phyloP scores from a whole-genome alignment of 176 grass and related monocot species.

The Triticum aestivum region DNA sequence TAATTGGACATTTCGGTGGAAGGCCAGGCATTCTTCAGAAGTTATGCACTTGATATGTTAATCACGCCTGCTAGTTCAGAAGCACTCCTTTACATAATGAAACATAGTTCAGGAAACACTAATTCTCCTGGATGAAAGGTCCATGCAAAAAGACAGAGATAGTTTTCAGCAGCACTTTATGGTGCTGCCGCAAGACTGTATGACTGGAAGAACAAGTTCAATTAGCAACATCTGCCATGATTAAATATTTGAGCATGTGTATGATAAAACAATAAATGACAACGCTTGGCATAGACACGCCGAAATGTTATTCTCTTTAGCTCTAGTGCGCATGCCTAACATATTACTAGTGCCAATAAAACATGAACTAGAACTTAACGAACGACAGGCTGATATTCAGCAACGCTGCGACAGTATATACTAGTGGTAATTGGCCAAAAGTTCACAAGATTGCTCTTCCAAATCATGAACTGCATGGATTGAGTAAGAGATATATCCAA shows the following conservation, averaged over 20 bases:
- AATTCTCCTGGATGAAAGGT: neutral
- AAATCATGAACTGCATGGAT: neutral
- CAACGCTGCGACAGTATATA: neutral
- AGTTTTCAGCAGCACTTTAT: neutral
- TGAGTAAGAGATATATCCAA: neutral
- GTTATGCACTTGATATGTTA: neutral
- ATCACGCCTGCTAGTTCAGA: neutral
- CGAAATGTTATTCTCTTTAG: neutral
- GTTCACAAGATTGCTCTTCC: neutral
- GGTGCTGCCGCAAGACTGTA: neutral
- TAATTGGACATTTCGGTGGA: neutral
- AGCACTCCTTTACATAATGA: neutral
- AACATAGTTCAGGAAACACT: neutral
- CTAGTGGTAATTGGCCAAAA: neutral
- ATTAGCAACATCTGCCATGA: neutral
- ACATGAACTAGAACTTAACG: neutral
- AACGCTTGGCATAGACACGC: neutral
- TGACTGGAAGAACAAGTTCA: neutral
- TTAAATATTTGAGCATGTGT: neutral
- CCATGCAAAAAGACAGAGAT: neutral
- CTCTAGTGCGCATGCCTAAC: neutral
- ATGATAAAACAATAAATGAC: neutral
- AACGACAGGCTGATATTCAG: neutral
- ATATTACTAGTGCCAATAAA: neutral
- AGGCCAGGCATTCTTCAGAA: neutral